Base-by-base conservation (phyloP, 495 filamentous ascomycete species). In the Chaetomium fimeti region DNA sequence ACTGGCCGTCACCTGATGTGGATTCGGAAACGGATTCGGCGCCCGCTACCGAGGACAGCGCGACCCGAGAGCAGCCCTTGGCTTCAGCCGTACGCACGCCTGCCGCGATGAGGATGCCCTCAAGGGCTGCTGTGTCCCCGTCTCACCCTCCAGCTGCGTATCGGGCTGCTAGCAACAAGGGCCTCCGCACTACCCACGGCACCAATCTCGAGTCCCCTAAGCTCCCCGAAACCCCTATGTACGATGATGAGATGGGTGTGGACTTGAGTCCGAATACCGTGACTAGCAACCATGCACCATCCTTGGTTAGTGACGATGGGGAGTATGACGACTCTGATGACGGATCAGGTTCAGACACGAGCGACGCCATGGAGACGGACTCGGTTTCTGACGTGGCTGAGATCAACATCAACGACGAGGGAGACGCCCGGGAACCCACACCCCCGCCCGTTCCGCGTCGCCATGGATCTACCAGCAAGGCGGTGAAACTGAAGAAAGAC, bases 271-370 rank as follows among this genome's bases (percentile, higher is more conserved):
- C 92, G 9, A 85, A 91, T 66, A 91, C 91, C 7, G 78, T 88
- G 36, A 85, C 90, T 40, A 90, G 90, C 69, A 92, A 93, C 73
- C 83, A 83, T 57, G 89, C 90, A 13, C 92, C 92, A 15, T 93
- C 91, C 48, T 79, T 97, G 60, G 90, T 96, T 66, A 93, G 90
- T 76, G 92, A 97, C 74, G 89, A 93, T 71, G 89, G 86, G 60
- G 88, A 89, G 68, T 90, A 92, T 68, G 87, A 87, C 63, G 85
- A 87, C 57, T 81, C 78, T 2, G 77, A 78, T 55, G 79, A 77
- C 38, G 77, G 76, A 18, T 81, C 79, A 2, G 75, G 77, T 12
- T 81, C 78, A 8, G 80, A 81, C 11, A 69, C 71, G 45, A 76
- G 77, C 49, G 79, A 79, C 32, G 77, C 63, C 28, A 71, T 75